Conservation (phyloP, 2,329 filamentous ascomycete species). For the Colletotrichum plurivorum region DNA sequence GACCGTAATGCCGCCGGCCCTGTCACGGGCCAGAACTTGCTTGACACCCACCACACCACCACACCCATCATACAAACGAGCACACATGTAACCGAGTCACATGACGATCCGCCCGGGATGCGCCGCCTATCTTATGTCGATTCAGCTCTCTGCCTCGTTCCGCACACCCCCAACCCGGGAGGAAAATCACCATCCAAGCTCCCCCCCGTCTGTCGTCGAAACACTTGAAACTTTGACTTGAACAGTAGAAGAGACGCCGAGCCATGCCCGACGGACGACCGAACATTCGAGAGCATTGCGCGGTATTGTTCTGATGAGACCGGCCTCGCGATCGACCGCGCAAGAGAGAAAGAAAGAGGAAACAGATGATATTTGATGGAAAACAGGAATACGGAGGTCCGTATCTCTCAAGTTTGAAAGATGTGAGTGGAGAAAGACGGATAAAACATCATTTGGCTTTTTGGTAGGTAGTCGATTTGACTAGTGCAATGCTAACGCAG, state of each 20-base stretch:
- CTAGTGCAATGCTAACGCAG: too few relatives aligned
- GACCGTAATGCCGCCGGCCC: background rate
- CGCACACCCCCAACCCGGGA: background rate
- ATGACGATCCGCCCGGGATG: slow-evolving; percentile 13
- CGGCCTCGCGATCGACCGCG: too few relatives aligned
- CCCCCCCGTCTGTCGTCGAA: slow-evolving; percentile 30
- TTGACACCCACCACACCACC: background rate
- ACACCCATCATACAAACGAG: too few relatives aligned
- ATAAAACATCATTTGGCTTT: too few relatives aligned
- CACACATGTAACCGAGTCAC: background rate
- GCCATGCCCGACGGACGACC: background rate
- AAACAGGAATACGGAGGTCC: background rate
- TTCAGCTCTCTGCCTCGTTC: background rate
- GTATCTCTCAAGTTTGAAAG: background rate
- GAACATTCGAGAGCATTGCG: background rate
- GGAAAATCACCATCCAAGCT: background rate
- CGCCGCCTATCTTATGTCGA: slow-evolving; percentile 10
- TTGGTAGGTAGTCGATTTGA: too few relatives aligned
- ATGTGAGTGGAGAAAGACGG: background rate
- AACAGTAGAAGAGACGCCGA: slow-evolving; percentile 5
- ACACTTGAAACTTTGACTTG: slow-evolving; percentile 22
- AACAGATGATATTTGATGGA: background rate
- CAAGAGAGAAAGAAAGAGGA: too few relatives aligned
- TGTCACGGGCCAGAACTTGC: background rate
- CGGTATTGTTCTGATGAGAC: background rate